Conservation (phyloP, 1,139 yeast genomes). For the Debaryomyces psychrophilus region DNA sequence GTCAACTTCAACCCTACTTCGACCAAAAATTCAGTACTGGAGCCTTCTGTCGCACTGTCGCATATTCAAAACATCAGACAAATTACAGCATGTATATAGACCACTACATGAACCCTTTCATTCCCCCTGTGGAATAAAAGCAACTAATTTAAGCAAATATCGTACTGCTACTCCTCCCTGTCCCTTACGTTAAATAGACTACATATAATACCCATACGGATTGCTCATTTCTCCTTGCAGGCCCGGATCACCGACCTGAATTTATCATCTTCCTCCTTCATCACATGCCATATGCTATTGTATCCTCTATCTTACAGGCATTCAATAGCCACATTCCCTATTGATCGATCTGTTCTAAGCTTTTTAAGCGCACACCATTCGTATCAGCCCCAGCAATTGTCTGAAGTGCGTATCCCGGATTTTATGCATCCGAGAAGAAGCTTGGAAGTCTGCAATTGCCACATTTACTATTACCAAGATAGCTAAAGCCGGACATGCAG, state of each 20-base stretch:
- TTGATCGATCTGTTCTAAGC: not conserved
- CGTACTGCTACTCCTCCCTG: not conserved
- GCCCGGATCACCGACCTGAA: not conserved
- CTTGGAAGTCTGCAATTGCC: not conserved
- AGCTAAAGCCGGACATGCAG: not conserved
- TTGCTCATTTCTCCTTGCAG: no score
- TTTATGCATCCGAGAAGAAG: not conserved
- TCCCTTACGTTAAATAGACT: constrained; percentile 1
- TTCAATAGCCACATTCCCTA: not conserved
- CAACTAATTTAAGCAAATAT: not conserved
- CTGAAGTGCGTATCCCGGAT: not conserved
- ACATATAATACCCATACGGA: not conserved
- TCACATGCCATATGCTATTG: not conserved
- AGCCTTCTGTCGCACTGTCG: constrained; percentile 1
- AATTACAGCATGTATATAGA: constrained; percentile 1
- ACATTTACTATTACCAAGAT: not conserved
- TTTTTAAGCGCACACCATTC: not conserved
- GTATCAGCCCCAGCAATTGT: not conserved
- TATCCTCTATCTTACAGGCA: not conserved
- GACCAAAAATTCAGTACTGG: not conserved
- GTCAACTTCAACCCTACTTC: not conserved
- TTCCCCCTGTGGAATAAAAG: not conserved
- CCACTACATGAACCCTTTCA: not conserved
- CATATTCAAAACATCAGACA: not conserved
- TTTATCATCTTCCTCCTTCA: not conserved